Conservation (phyloP, 192 early-diverging fungal species). For the Backusella tarrabulga region DNA sequence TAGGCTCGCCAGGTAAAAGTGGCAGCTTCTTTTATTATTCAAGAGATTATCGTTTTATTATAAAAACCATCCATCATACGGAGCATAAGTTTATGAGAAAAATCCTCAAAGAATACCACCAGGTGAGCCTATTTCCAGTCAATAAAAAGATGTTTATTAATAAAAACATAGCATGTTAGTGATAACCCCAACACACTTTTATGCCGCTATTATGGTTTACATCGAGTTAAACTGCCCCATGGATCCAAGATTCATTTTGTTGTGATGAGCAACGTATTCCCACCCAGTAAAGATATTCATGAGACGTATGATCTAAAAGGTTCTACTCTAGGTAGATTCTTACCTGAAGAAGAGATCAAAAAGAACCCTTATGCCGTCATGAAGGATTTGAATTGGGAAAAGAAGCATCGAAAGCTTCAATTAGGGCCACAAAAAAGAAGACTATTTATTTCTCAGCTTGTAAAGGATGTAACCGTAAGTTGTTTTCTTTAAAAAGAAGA, state of each 20-base stretch:
- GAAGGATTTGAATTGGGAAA: slow-evolving; percentile 97
- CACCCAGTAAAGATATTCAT: slow-evolving; percentile 96
- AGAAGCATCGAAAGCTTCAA: slow-evolving; percentile 66
- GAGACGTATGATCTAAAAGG: slow-evolving; percentile 97
- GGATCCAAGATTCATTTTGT: slow-evolving; percentile 97
- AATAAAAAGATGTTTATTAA: no score
- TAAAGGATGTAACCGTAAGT: slow-evolving; percentile 75
- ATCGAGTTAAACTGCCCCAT: slow-evolving; percentile 91
- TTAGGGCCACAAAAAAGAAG: slow-evolving; percentile 85
- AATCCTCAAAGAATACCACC: slow-evolving; percentile 88
- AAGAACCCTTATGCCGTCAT: slow-evolving; percentile 86
- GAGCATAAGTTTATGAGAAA: slow-evolving; percentile 94
- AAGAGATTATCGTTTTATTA: slow-evolving; percentile 94
- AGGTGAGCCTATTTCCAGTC: slow-evolving; percentile 1
- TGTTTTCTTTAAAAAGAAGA: no score
- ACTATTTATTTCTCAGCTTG: slow-evolving; percentile 84
- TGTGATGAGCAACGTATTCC: slow-evolving; percentile 98
- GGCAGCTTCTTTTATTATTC: no score
- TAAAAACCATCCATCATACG: slow-evolving; percentile 95
- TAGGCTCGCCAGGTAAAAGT: no score
- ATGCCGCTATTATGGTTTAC: slow-evolving; percentile 91
- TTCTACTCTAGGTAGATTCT: slow-evolving; percentile 83
- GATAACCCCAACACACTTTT: slow-evolving; percentile 89
- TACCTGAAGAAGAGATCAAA: slow-evolving; percentile 74
- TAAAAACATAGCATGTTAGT: slow-evolving; percentile 58